Evolutionary conservation across 805 yeast species (phyloP).

Genomic region (Tetrapisispora namnaoensis): DNA sequence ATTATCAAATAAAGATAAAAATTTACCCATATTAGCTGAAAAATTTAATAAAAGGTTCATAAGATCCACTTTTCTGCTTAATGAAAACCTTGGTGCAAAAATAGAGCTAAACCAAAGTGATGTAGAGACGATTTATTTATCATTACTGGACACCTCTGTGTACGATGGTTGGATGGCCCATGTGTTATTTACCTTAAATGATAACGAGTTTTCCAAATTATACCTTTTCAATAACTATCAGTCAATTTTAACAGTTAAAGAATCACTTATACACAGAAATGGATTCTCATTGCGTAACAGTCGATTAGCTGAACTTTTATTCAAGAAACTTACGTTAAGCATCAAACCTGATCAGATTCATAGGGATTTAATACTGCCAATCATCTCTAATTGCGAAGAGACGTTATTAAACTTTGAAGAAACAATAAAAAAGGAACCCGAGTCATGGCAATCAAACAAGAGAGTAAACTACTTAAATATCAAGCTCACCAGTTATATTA

Average conservation of each 20-base stretch:
- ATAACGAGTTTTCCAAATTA: slow-evolving; percentile 14
- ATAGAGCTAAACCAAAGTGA: slow-evolving; percentile 17
- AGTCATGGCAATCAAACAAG: neutral
- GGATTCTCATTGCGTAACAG: slow-evolving; percentile 33
- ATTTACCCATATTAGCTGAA: slow-evolving; percentile 50
- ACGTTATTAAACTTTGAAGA: slow-evolving; percentile 19
- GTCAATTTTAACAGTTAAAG: slow-evolving; percentile 9
- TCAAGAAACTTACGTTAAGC: neutral
- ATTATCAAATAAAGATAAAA: slow-evolving; percentile 39
- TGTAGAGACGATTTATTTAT: slow-evolving; percentile 30
- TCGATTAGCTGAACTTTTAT: slow-evolving; percentile 12
- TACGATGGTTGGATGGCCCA: slow-evolving; percentile 42
- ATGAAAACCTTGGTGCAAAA: slow-evolving; percentile 30
- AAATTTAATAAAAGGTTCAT: slow-evolving; percentile 30
- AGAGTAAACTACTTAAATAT: slow-evolving; percentile 19
- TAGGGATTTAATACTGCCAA: slow-evolving; percentile 10
- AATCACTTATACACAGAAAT: slow-evolving; percentile 24
- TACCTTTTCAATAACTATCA: slow-evolving; percentile 10
- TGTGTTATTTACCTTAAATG: slow-evolving; percentile 18
- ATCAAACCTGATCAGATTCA: slow-evolving; percentile 2
- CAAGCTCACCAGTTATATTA: slow-evolving; percentile 27
- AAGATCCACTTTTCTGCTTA: slow-evolving; percentile 31
- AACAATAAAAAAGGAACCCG: slow-evolving; percentile 5
- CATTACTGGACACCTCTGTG: slow-evolving; percentile 38
- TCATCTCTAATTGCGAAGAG: slow-evolving; percentile 14